A percentile compares a stretch with the other conserved stretches of the same genome.
Evolutionary conservation across 2,329 filamentous ascomycete genomes (phyloP).

Genomic region (Sclerotinia borealis): DNA sequence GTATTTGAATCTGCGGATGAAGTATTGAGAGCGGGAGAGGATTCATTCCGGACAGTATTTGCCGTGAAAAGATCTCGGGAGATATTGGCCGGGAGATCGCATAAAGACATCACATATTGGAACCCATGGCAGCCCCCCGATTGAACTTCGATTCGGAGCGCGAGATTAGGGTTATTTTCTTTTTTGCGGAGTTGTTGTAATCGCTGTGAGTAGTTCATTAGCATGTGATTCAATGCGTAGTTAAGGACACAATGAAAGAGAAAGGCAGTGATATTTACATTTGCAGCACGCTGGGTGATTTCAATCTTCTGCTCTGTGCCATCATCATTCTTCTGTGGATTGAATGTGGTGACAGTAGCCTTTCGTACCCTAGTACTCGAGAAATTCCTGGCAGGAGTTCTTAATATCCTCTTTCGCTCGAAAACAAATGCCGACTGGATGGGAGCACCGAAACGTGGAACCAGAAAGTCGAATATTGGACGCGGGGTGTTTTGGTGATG

Average conservation of each 20-base stretch:
- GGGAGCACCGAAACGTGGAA: constrained; percentile 16
- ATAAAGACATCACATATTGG: constrained; percentile 90
- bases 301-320: constrained; percentile 78
- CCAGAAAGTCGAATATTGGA: constrained; percentile 29
- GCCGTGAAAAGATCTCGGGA: constrained; percentile 4
- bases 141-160: constrained; percentile 87
- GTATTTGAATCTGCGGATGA: constrained; percentile 20
- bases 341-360: constrained; percentile 42
- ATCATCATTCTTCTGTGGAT: constrained; percentile 74
- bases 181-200: constrained; percentile 47
- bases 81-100: constrained; percentile 46
- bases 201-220: constrained; percentile 18
- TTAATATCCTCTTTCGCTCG: not conserved
- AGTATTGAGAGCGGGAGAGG: constrained; percentile 17
- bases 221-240: not conserved
- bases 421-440: not conserved
- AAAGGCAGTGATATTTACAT: constrained; percentile 44
- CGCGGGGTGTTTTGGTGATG: constrained; percentile 25
- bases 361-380: constrained; percentile 12
- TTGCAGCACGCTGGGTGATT: constrained; percentile 76
- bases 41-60: constrained; percentile 8
- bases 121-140: constrained; percentile 96
- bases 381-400: constrained; percentile 15
- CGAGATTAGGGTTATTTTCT: constrained; percentile 69
- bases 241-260: not conserved